Evolutionary conservation across 768 basidiomycete species (phyloP), one percentile per base, ranked within the genome.

Genomic region (Boletus reticulatus): DNA sequence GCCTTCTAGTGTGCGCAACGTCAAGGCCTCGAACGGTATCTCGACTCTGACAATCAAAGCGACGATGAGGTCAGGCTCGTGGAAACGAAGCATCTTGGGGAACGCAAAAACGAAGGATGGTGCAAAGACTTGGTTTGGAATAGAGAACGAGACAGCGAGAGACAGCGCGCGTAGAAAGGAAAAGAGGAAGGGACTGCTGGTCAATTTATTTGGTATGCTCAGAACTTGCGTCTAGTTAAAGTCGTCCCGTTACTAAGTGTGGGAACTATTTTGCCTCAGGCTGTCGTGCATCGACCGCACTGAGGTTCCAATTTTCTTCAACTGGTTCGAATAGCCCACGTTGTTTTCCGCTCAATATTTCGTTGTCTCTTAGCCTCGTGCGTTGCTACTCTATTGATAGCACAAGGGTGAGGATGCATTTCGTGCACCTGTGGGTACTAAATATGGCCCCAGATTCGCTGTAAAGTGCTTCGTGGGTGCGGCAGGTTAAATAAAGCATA

Each of bases 191-290:
- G 67, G 65, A 17, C 17, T 58, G 12, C n/a, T 59, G 67, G 62
- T 69, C 67, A 0, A 67, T 67, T 48, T 69, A 67, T 54, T 69
- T 65, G 20, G 67, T 67, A 6, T 62, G 59, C 46, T 62, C 67
- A 1, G 66, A 68, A 19, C 54, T 69, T 11, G 61, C n/a, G 60
- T 36, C 39, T 56, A 24, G 24, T 24, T 2, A 4, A 24, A 24
- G 24, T 27, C 5, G 27, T 27, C 27, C 27, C 1, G 8, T 27
- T 27, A 6, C 6, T 7, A 27, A 27, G 27, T 7, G 6, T 27
- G 27, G 27, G 27, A 27, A 4, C 24, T 24, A 6, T 4, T 24
- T 24, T 24, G 24, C 24, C 24, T 24, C 24, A 4, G 24, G 4
- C 24, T 24, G 24, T 24, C 24, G 24, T 24, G 24, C 24, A 27